These are phyloP conservation scores for Cenchrus americanus DNA, from an alignment of 176 grass and related monocot species.

Conservation along the genomic window DNA sequence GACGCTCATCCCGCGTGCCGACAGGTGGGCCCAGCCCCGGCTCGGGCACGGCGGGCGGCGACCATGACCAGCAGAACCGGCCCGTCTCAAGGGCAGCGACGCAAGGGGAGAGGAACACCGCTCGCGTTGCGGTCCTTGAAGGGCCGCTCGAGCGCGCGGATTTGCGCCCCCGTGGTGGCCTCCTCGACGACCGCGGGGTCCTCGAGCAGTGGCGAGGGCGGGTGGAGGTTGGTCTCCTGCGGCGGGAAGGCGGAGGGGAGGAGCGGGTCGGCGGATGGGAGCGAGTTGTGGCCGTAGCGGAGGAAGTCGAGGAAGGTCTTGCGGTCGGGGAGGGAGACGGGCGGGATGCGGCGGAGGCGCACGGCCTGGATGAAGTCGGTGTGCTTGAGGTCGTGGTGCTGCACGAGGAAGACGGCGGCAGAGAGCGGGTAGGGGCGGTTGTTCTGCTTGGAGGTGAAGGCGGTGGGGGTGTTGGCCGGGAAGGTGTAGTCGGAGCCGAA, in stretches of 20 bases:
- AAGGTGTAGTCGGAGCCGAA: slow-evolving; percentile 88
- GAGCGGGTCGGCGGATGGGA: slow-evolving; percentile 59
- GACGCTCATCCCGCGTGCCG: too few relatives aligned
- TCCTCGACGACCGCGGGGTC: slow-evolving; percentile 32
- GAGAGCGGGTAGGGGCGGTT: slow-evolving; percentile 78
- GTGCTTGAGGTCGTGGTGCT: slow-evolving; percentile 85
- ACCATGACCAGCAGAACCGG: too few relatives aligned
- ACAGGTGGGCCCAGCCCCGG: too few relatives aligned
- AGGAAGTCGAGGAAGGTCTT: slow-evolving; percentile 96
- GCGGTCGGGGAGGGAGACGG: slow-evolving; percentile 82
- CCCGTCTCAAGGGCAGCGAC: too few relatives aligned
- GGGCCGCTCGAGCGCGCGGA: slow-evolving; percentile 62
- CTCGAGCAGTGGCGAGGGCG: slow-evolving; percentile 46
- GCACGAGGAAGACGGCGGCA: slow-evolving; percentile 84
- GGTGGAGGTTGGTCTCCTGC: slow-evolving; percentile 29
- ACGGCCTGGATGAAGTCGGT: slow-evolving; percentile 92
- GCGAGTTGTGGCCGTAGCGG: slow-evolving; percentile 52
- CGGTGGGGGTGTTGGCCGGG: slow-evolving; percentile 62
- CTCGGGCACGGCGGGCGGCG: too few relatives aligned
- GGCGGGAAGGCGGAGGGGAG: slow-evolving; percentile 49
- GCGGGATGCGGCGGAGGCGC: slow-evolving; percentile 69
- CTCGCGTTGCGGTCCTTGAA: slow-evolving; percentile 79
- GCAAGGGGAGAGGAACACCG: too few relatives aligned
- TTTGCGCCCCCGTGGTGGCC: slow-evolving; percentile 24
- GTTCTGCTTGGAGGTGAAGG: slow-evolving; percentile 80